Conservation (phyloP, 805 yeast genomes). For the Lipomyces orientalis region DNA sequence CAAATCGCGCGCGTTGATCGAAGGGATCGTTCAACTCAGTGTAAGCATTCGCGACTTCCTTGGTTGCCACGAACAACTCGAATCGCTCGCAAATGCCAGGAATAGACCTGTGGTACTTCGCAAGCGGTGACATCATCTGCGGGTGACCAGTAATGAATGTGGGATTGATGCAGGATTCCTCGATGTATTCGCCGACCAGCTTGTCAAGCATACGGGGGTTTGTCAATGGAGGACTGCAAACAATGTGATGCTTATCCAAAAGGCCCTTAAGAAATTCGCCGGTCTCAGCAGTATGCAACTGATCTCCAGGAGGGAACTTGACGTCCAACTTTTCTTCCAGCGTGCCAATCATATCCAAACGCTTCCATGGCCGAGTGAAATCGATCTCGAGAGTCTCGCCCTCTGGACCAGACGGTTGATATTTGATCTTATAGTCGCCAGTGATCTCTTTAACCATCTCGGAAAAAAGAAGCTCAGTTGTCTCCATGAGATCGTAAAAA, state of each 20-base stretch:
- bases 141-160: constrained; percentile 99
- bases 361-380: constrained; percentile 97
- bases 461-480: constrained; percentile 77
- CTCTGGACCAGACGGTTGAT: constrained; percentile 94
- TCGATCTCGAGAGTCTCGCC: constrained; percentile 76
- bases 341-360: constrained; percentile 96
- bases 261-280: constrained; percentile 84
- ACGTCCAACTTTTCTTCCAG: constrained; percentile 84
- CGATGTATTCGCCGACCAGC: constrained; percentile 90
- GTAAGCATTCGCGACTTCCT: constrained; percentile 97
- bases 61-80: constrained; percentile 97
- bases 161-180: constrained; percentile 93
- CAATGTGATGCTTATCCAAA: constrained; percentile 78
- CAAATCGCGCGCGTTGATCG: constrained; percentile 96
- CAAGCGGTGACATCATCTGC: constrained; percentile 99
- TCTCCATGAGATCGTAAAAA: constrained; percentile 90
- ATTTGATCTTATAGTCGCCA: constrained; percentile 82
- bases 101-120: constrained; percentile 88
- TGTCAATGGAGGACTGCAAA: constrained; percentile 90
- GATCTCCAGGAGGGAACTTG: constrained; percentile 94
- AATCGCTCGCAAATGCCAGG: constrained; percentile 98
- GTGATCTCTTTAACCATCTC: constrained; percentile 97
- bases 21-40: constrained; percentile 99
- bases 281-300: constrained; percentile 92
- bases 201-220: constrained; percentile 99